These are phyloP conservation scores for Pseudogymnoascus sp. DNA, from an alignment of 2,329 filamentous ascomycete genomes.

Conservation along the genomic window DNA sequence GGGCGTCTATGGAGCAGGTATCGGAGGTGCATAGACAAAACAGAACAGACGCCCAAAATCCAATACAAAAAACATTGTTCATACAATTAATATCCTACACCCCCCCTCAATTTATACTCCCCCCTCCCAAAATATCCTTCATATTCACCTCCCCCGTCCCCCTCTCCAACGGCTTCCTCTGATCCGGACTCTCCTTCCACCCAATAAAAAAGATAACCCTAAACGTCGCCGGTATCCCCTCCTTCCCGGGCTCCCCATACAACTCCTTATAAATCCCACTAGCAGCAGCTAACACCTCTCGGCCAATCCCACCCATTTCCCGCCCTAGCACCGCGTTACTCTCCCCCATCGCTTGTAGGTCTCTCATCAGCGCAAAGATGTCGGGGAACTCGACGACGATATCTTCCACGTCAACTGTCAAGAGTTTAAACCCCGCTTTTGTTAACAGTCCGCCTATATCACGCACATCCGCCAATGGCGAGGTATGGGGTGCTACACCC, in stretches of 20 bases:
- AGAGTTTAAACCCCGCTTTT: conserved; percentile 83
- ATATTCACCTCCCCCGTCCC: conserved; percentile 83
- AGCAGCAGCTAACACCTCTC: conserved; percentile 78
- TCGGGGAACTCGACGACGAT: conserved; percentile 92
- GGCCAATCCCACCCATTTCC: conserved; percentile 66
- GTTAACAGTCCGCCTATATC: conserved; percentile 84
- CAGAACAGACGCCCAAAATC: neutral
- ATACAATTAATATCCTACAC: conserved; percentile 1
- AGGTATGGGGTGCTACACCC: conserved; percentile 86
- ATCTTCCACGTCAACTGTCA: conserved; percentile 95
- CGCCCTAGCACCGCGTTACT: conserved; percentile 80
- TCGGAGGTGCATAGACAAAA: neutral
- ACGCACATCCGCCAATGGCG: conserved; percentile 81
- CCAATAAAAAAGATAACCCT: conserved; percentile 98
- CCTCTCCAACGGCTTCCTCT: conserved; percentile 69
- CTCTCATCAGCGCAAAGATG: conserved; percentile 82
- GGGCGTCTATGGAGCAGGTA: neutral
- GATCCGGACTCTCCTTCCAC: conserved; percentile 78
- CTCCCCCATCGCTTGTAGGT: conserved; percentile 95
- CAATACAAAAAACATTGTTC: neutral
- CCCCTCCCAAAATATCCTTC: conserved; percentile 61
- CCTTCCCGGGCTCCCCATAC: conserved; percentile 61
- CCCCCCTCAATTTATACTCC: conserved; percentile 9
- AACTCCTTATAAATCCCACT: conserved; percentile 83
- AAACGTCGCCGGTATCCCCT: conserved; percentile 74